Percentiles rank a stretch among this genome's conserved stretches.
Conservation (phyloP, 495 filamentous ascomycete species). For the Hypoxylon fragiforme region DNA sequence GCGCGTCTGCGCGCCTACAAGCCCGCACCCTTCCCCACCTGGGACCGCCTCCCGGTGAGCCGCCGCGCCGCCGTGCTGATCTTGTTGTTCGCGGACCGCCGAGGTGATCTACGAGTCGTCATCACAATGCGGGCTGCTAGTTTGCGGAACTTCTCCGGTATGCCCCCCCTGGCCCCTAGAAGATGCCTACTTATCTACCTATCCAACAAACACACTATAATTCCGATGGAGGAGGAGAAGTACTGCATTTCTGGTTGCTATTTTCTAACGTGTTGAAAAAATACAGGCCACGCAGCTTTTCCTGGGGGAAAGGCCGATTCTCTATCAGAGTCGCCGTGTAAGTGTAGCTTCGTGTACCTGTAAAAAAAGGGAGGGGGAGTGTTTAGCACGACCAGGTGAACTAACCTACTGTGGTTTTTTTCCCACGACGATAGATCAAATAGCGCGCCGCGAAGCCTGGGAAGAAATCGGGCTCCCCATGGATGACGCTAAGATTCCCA, state of each 20-base stretch:
- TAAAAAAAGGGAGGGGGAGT: conserved; percentile 1
- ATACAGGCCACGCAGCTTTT: conserved; percentile 84
- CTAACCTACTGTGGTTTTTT: conserved; percentile 55
- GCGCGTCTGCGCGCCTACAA: conserved; percentile 73
- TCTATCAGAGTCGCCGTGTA: conserved; percentile 54
- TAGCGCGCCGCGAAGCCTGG: conserved; percentile 82
- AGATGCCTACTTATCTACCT: too few relatives aligned
- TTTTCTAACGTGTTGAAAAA: conserved; percentile 16
- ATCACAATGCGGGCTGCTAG: conserved; percentile 82
- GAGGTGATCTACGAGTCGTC: conserved; percentile 77
- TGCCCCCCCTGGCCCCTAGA: neutral
- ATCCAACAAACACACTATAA: too few relatives aligned
- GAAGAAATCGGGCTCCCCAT: conserved; percentile 89
- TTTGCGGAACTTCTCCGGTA: conserved; percentile 63
- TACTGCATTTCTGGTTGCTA: too few relatives aligned
- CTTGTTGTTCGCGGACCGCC: conserved; percentile 78
- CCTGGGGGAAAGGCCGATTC: conserved; percentile 72
- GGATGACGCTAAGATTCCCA: conserved; percentile 61
- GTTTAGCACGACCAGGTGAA: conserved; percentile 40
- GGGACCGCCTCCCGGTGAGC: conserved; percentile 65
- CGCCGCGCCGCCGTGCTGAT: conserved; percentile 82
- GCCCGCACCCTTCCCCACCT: conserved; percentile 57
- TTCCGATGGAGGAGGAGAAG: too few relatives aligned
- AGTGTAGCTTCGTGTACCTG: neutral
- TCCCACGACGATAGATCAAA: conserved; percentile 63